Evolutionary conservation across 169 alveolate species (phyloP).

Genomic region (Plasmodium falciparum): DNA sequence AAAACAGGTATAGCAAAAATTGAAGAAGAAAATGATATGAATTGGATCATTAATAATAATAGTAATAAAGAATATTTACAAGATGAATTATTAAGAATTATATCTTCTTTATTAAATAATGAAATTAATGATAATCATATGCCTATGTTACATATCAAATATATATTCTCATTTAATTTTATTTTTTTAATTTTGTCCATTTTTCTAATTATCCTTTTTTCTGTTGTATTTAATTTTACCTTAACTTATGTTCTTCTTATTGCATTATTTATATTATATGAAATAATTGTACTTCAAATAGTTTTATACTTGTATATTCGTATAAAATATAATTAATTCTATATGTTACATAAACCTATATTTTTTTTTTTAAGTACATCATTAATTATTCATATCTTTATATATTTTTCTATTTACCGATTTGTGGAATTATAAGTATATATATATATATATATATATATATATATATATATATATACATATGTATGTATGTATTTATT

Average conservation of each 20-base stretch:
- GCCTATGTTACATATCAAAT: conserved; percentile 36
- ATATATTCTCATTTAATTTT: conserved; percentile 56
- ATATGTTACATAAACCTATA: not conserved
- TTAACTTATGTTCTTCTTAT: conserved; percentile 36
- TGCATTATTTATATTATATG: conserved; percentile 46
- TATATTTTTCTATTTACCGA: too few species aligned
- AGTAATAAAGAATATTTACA: conserved; percentile 63
- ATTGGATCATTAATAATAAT: conserved; percentile 33
- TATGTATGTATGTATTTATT: too few species aligned
- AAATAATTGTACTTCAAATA: conserved; percentile 52
- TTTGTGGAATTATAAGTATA: too few species aligned
- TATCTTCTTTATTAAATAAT: conserved; percentile 49
- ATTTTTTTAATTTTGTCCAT: conserved; percentile 34
- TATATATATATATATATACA: too few species aligned
- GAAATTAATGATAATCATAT: conserved; percentile 26
- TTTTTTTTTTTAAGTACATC: too few species aligned
- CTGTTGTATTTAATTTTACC: conserved; percentile 42
- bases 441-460: too few species aligned
- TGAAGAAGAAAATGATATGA: conserved; percentile 64
- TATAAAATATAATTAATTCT: conserved; percentile 28
- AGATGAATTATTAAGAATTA: conserved; percentile 64
- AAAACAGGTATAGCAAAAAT: conserved; percentile 75
- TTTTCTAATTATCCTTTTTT: conserved; percentile 18
- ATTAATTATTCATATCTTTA: too few species aligned
- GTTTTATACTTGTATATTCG: conserved; percentile 46